phyloP scores from a whole-genome alignment of 2,329 filamentous ascomycete species.

The Colletotrichum sp. region DNA sequence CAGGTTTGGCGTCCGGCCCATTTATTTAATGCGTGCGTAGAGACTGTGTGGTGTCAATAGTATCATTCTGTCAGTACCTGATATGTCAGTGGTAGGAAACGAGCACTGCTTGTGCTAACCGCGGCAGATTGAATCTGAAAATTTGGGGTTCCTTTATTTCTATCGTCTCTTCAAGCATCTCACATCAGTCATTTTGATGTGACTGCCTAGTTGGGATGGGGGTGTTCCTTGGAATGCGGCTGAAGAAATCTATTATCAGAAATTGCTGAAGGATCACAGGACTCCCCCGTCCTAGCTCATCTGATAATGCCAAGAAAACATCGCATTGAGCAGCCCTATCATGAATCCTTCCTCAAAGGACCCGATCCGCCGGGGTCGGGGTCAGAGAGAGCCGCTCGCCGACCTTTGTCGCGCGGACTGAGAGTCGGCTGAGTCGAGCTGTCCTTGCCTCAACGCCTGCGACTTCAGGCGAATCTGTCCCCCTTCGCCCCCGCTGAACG shows the following conservation, averaged over 20 bases:
- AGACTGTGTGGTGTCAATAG: not conserved
- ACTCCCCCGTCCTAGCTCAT: not conserved
- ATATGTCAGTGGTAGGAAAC: not conserved
- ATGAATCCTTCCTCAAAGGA: not conserved
- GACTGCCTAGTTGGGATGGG: not conserved
- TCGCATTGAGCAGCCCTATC: not conserved
- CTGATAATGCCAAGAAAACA: not conserved
- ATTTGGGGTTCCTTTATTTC: not conserved
- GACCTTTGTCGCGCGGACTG: not conserved
- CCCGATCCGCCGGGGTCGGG: not conserved
- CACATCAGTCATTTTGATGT: not conserved
- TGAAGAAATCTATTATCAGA: not conserved
- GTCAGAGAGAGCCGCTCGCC: not conserved
- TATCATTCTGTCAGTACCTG: not conserved
- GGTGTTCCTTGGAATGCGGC: not conserved
- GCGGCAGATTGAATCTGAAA: not conserved
- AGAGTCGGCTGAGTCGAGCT: not conserved
- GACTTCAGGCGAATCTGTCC: not conserved
- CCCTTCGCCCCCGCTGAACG: not conserved
- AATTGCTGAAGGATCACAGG: not conserved
- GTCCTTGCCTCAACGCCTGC: not conserved
- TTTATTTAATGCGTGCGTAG: not conserved
- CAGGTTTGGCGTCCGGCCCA: not conserved
- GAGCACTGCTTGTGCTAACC: not conserved
- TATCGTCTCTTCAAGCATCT: not conserved